Base-by-base conservation (phyloP, 441 rosid species). In the Raphanus hybrid region DNA sequence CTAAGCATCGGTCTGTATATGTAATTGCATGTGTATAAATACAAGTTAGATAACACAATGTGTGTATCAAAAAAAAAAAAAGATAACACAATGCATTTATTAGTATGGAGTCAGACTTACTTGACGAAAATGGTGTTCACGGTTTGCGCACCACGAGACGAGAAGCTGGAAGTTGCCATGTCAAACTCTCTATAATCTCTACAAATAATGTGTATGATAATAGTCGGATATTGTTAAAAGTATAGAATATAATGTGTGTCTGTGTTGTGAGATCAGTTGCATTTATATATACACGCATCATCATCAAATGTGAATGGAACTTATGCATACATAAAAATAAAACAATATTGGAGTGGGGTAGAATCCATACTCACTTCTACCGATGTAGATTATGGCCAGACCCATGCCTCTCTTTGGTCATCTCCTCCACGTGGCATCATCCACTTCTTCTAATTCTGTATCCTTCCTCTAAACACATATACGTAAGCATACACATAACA, bases 111-210 rank as follows among this genome's bases (percentile, higher is more conserved):
- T 5, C 4, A n/a, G 63, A 43, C 81, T 69, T 81, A 81, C 84
- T 81, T 81, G 73, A 76, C 45, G 61, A 81, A 16, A 64, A 73
- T 68, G 48, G 81, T 72, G 75, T 77, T 81, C 75, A 81, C 69
- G 41, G 81, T 72, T 48, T 77, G 81, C 34, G 75, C 81, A 8
- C 83, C 78, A 72, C 83, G 80, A 68, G 81, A 67, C 6, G 83
- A 63, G 64, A 81, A 75, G 20, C 67, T 75, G 20, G 75, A 71
- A 60, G 83, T 80, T 3, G 83, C 81, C 81, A 76, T 80, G 64
- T 39, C 65, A 20, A 45, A 1, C 26, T 76, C 16, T 61, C 75
- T 61, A 70, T 69, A 27, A 43, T 55, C 60, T 59, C 18, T 74
- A 18, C 34, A 48, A 29, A 29, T 9, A 68, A 7, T 23, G 8